These are phyloP conservation scores for Parafenestella ontariensis DNA, from an alignment of 2,329 filamentous ascomycete genomes.

Conservation along the genomic window DNA sequence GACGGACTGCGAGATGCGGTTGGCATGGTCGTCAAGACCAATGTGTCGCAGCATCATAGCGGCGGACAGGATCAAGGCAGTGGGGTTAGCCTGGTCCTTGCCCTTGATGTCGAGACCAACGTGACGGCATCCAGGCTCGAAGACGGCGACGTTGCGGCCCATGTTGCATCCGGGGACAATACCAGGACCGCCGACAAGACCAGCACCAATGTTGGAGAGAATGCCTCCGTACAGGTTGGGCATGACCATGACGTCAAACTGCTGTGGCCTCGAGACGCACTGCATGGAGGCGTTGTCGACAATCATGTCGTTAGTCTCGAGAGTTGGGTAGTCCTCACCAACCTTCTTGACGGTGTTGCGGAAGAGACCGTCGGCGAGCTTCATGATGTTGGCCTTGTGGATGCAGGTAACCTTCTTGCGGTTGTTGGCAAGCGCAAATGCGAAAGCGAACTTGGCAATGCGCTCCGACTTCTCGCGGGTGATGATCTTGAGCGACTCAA, in stretches of 20 bases:
- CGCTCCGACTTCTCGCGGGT: constrained; percentile 98
- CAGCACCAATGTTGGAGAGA: constrained; percentile 97
- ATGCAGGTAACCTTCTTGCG: constrained; percentile 99
- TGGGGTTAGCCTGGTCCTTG: constrained; percentile 99
- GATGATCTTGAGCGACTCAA: constrained; percentile 99
- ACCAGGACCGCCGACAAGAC: constrained; percentile 94
- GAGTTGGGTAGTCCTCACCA: constrained; percentile 91
- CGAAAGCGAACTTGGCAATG: constrained; percentile 98
- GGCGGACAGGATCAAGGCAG: constrained; percentile 90
- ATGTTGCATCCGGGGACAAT: constrained; percentile 99
- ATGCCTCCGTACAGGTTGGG: constrained; percentile 99
- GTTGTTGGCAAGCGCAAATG: constrained; percentile 97
- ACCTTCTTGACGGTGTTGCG: constrained; percentile 94
- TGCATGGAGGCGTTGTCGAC: constrained; percentile 99
- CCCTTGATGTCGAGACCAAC: constrained; percentile 99
- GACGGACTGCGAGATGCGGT: constrained; percentile 92
- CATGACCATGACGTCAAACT: constrained; percentile 99
- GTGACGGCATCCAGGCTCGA: constrained; percentile 98
- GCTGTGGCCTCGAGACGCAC: constrained; percentile 92
- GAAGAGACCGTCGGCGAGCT: constrained; percentile 98
- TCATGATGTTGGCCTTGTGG: constrained; percentile 99
- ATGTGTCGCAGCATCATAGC: constrained; percentile 98
- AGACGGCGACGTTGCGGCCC: constrained; percentile 96
- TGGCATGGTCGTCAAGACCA: constrained; percentile 96
- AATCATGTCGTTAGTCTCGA: constrained; percentile 99